Evolutionary conservation across 2,329 filamentous ascomycete genomes (phyloP), one percentile per base, ranked within the genome.

Genomic region (Talaromyces atroroseus): DNA sequence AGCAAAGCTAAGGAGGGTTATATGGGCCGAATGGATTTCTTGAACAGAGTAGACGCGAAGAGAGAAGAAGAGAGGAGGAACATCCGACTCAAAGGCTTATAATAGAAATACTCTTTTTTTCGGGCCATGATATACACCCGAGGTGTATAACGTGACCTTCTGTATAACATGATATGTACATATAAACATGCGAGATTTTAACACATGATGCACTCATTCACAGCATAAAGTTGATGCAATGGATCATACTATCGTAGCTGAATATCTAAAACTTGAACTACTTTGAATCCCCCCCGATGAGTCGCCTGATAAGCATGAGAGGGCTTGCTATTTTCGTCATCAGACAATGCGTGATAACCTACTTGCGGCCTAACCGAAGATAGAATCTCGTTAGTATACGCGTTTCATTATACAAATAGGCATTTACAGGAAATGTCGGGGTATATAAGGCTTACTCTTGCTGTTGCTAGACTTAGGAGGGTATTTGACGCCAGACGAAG

Each of bases 1-100:
- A 82, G 81, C 60, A 83, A 82, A 66, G 82, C 82, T 11, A 85
- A 84, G 64, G 79, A 81, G 54, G 81, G 81, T 0, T 87, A 84
- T 68, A 69, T 85, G 63, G 80, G 77, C 16, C 77, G 82, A 48
- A 84, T 83, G 77, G 81, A 84, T 52, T 87, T 87, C 66, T 71
- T 87, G 74, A 77, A 76, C 58, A 77, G 79, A 11, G 80, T 83
- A 26, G 82, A 83, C 60, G 74, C 76, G 44, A 78, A 77, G 59
- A 74, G 74, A 61, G 82, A 86, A 59, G 79, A 81, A 51, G 81
- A 84, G 62, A 76, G 78, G 50, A 75, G 78, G 60, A 76, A 73
- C 62, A 76, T 76, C 42, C 78, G 81, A 60, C 64, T 79, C 65
- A 78, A 75, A 64, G 68, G 68, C 18, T 56, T 68, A 49, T 72